phyloP scores from a whole-genome alignment of 768 basidiomycete genomes.

The Filobasidium wieringae region DNA sequence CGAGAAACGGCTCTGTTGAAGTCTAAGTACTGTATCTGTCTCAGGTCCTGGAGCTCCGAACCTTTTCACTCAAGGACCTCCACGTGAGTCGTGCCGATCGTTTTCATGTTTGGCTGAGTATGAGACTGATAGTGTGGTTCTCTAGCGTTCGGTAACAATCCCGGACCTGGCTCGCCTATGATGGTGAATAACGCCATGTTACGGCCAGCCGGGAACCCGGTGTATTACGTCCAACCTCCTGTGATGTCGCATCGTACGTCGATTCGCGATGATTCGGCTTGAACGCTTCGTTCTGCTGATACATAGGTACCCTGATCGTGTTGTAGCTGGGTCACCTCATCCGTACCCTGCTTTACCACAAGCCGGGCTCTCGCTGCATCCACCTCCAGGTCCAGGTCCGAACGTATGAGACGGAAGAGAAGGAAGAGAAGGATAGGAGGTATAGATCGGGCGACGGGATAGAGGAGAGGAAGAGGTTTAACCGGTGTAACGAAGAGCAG shows the following conservation, averaged over 20 bases:
- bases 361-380: not conserved
- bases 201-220: not conserved
- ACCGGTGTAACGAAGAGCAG: no score
- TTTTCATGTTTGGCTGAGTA: not conserved
- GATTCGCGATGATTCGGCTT: not conserved
- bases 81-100: not conserved
- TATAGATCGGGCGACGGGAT: no score
- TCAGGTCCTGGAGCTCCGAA: not conserved
- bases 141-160: not conserved
- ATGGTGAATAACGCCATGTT: not conserved
- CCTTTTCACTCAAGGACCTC: not conserved
- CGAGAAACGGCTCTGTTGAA: not conserved
- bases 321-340: not conserved
- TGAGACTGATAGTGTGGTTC: not conserved
- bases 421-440: no score
- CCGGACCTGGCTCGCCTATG: not conserved
- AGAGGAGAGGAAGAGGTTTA: no score
- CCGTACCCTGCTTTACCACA: not conserved
- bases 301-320: not conserved
- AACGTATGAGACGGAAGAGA: not conserved
- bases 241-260: constrained; percentile 5
- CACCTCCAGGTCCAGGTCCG: not conserved
- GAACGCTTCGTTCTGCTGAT: not conserved
- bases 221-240: not conserved
- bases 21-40: not conserved